Percentiles rank a stretch among this genome's conserved stretches.
These are phyloP conservation scores for Nicotiana paniculata DNA, from an alignment of 257 asterid species.

Conservation along the genomic window DNA sequence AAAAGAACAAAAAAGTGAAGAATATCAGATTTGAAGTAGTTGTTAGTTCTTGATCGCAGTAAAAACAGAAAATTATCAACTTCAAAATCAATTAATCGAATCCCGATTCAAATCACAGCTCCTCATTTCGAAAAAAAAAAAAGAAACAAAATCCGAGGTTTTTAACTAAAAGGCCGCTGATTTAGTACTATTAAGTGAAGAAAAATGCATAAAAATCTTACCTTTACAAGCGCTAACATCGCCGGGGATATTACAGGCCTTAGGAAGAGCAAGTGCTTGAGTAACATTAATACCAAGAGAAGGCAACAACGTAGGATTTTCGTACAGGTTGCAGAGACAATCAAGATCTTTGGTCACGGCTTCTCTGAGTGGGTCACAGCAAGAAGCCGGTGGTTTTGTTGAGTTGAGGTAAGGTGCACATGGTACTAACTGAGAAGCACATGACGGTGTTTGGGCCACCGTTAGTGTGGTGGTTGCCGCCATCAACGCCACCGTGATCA, in stretches of 20 bases:
- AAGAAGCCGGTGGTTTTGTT: constrained; percentile 26
- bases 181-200: too few relatives aligned
- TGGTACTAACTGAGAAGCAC: constrained; percentile 26
- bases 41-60: too few relatives aligned
- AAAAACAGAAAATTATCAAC: not conserved
- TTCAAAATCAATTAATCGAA: not conserved
- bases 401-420: constrained; percentile 31
- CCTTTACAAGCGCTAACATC: constrained; percentile 36
- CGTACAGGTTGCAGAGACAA: constrained; percentile 37
- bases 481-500: constrained; percentile 20
- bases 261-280: constrained; percentile 43
- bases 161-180: too few relatives aligned
- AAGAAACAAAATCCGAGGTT: not conserved
- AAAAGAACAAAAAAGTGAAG: not conserved
- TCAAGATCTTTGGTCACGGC: constrained; percentile 35
- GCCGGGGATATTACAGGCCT: constrained; percentile 18
- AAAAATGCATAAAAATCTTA: not conserved
- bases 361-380: constrained; percentile 33
- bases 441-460: constrained; percentile 27
- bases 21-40: too few relatives aligned
- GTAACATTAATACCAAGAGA: constrained; percentile 23
- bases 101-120: not conserved
- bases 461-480: constrained; percentile 4
- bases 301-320: constrained; percentile 10
- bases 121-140: not conserved